Evolutionary conservation across 805 yeast genomes (phyloP), one percentile per base, ranked within the genome.

Genomic region (Wickerhamiella kazuoi): DNA sequence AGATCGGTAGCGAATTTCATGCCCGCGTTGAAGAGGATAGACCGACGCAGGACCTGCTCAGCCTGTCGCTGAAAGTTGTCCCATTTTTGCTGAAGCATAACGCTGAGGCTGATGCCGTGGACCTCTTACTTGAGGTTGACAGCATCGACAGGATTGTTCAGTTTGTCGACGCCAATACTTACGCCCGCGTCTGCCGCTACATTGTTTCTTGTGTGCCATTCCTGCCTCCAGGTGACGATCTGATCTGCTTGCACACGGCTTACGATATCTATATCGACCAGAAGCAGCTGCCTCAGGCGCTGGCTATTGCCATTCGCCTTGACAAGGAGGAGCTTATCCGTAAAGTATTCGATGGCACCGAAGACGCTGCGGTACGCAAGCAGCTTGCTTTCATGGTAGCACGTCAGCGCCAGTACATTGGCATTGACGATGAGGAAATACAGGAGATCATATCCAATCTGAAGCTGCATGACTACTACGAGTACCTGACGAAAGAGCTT

Each of bases 31-130:
- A 44, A 23, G 31, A 19, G 16, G 54, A 49, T 26, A 49, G 46
- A 35, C 40, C 42, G 21, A 54, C 53, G 13, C 51, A 51, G 7
- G 64, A 68, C 32, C 64, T 90, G 46, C 60, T 79, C 40, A 65
- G 69, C 35, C 67, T 90, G 48, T 71, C 93, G 5, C 61, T 80
- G 49, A 71, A 76, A 49, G 76, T 90, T 49, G 86, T 81, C 30
- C 95, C 94, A 30, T 79, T 76, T 52, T 87, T 90, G 63, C 68
- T 90, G 48, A 75, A 81, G 54, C 96, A 87, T 62, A 87, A 90
- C 55, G 97, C 95, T 32, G 98, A 90, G 61, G 94, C 95, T 17
- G 99, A 90, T 55, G 98, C 98, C 1, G 94, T 90, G 20, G 99
- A 90, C 61, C 64, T 90, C 48, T 67, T 90, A 46, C 66, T 84